Percentiles rank a stretch among this genome's conserved stretches.
Conservation (phyloP, 805 yeast species). For the Priceomyces medius region DNA sequence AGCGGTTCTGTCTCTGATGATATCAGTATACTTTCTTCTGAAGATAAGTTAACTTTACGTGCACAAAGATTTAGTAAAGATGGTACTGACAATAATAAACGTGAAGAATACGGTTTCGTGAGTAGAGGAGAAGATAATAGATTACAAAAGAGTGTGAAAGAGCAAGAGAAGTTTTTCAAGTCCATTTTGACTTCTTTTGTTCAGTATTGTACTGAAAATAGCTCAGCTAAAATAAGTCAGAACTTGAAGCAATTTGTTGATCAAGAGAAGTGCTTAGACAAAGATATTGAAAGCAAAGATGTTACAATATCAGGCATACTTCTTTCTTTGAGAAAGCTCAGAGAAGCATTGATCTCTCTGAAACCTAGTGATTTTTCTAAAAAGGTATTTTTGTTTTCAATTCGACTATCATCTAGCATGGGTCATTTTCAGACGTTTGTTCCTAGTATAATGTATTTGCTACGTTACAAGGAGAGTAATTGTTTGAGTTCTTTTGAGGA, state of each 20-base stretch:
- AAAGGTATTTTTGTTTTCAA: conserved; percentile 49
- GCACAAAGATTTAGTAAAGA: conserved; percentile 5
- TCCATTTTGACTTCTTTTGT: conserved; percentile 31
- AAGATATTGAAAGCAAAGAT: conserved; percentile 1
- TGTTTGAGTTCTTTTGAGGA: conserved; percentile 30
- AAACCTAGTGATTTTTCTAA: conserved; percentile 39
- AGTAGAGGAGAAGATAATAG: conserved; percentile 60
- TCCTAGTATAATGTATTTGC: conserved; percentile 49
- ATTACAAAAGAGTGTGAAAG: conserved; percentile 44
- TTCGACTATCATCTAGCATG: conserved; percentile 42
- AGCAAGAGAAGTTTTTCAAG: conserved; percentile 41
- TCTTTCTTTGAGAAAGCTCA: conserved; percentile 43
- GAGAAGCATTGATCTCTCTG: conserved; percentile 53
- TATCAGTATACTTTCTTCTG: background rate
- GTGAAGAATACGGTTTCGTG: conserved; percentile 47
- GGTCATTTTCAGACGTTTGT: conserved; percentile 55
- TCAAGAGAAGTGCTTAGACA: conserved; percentile 7
- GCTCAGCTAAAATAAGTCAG: conserved; percentile 12
- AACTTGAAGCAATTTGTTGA: conserved; percentile 10
- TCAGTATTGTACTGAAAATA: conserved; percentile 27
- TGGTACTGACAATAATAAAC: background rate
- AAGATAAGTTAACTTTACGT: conserved; percentile 5
- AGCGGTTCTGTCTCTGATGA: background rate
- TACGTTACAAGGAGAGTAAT: conserved; percentile 21
- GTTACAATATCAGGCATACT: conserved; percentile 26